These are phyloP conservation scores for Zea mays DNA, from an alignment of 176 grass and related monocot genomes.

Conservation along the genomic window DNA sequence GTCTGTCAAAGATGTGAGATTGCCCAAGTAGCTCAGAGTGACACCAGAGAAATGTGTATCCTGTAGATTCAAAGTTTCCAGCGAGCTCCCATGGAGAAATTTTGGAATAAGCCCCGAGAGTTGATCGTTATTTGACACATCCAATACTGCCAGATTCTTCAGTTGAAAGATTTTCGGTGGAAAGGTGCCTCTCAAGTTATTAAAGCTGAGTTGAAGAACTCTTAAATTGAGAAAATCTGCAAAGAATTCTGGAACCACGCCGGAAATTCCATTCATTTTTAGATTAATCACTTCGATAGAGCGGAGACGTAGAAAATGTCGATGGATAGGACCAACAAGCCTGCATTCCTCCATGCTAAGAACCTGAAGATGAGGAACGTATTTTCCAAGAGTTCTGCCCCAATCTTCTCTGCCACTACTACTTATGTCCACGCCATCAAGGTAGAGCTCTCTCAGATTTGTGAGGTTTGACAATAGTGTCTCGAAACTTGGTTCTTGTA, in stretches of 20 bases:
- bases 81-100: background rate
- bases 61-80: slow-evolving; percentile 1
- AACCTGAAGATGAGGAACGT: slow-evolving; percentile 18
- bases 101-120: slow-evolving; percentile 22
- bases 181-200: slow-evolving; percentile 19
- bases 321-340: slow-evolving; percentile 21
- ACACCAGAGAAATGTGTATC: background rate
- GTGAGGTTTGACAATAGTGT: slow-evolving; percentile 34
- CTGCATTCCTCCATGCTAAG: slow-evolving; percentile 29
- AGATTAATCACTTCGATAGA: slow-evolving; percentile 29
- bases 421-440: background rate
- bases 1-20: background rate
- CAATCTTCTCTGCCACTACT: background rate
- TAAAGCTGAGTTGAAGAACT: slow-evolving; percentile 24
- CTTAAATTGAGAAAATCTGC: slow-evolving; percentile 1
- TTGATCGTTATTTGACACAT: slow-evolving; percentile 14
- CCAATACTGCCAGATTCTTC: slow-evolving; percentile 29
- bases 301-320: background rate
- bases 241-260: slow-evolving; percentile 10
- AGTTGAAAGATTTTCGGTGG: slow-evolving; percentile 33
- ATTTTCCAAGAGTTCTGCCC: background rate
- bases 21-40: background rate
- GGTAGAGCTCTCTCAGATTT: slow-evolving; percentile 17
- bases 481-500: slow-evolving; percentile 17
- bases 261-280: background rate